Evolutionary conservation across 108 stramenopile genomes (phyloP), one percentile per base, ranked within the genome.

Genomic region (Cyclostephanos invisitatus): DNA sequence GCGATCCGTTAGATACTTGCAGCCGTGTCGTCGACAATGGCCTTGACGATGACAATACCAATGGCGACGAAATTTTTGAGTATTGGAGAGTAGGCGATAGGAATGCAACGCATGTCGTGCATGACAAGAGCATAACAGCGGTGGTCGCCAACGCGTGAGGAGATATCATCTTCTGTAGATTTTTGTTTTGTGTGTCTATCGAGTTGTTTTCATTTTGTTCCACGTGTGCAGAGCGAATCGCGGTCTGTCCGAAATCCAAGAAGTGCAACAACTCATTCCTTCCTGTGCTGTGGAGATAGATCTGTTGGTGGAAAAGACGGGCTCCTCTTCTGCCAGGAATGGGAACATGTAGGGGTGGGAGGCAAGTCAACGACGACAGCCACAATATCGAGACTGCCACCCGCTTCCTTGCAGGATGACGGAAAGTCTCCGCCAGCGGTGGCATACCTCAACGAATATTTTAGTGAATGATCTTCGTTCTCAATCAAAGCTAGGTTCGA

Each of bases 1-100:
- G 77, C 4, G 70, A 63, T 67, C 71, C 71, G 36, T 35, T 50
- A 36, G 18, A 21, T 18, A 36, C 62, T 25, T 72, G 36, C 36
- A 62, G 55, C 40, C 47, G 51, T 18, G 49, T 67, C 17, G 50
- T 53, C 47, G 66, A 29, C 37, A 38, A 8, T n/a, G 55, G 11
- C 35, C 14, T 28, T 38, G 67, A 42, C 57, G 67, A 14, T 57
- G 67, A 32, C 24, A 28, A 1, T 28, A 21, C 27, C 24, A 21
- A 28, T 56, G 6, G 55, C 27, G 55, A 56, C 25, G 27, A 27
- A 56, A 28, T 28, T 28, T 0, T 25, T 14, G 55, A 56, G 55
- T 7, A 56, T 18, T 24, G 49, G 18, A 37, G 67, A 51, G 51
- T 10, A 12, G 67, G 21, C 7, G 40, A 12, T 68, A 68, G 22